Percentiles rank a stretch among this genome's conserved stretches.
Evolutionary conservation across 2,329 filamentous ascomycete genomes (phyloP).

Genomic region (Fusarium sp.): DNA sequence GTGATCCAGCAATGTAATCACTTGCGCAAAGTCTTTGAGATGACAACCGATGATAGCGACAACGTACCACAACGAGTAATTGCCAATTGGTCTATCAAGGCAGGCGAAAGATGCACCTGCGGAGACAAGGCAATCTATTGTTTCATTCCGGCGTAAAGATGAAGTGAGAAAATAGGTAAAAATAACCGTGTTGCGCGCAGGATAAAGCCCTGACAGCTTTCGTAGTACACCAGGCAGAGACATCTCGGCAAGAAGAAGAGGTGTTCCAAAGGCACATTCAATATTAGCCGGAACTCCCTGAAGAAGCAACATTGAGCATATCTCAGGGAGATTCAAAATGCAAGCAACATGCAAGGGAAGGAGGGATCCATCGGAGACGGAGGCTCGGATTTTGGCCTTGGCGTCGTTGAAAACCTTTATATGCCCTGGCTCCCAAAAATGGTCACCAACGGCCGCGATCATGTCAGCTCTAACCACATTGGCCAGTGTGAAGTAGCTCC

Average conservation of each 20-base stretch:
- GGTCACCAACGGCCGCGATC: no score
- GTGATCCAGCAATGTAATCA: neutral
- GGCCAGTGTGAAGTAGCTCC: no score
- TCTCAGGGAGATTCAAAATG: neutral
- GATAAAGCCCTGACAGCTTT: neutral
- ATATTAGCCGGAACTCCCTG: neutral
- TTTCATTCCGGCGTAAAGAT: neutral
- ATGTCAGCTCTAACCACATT: no score
- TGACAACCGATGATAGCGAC: neutral
- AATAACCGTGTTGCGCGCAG: neutral
- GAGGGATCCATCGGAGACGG: neutral
- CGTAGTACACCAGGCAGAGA: neutral
- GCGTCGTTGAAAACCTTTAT: neutral
- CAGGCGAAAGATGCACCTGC: neutral
- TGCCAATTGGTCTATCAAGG: neutral
- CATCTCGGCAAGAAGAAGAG: neutral
- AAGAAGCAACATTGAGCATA: neutral
- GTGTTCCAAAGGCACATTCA: neutral
- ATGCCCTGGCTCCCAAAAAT: no score
- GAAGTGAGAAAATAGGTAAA: neutral
- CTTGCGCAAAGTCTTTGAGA: neutral
- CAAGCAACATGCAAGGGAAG: neutral
- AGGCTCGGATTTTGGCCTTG: neutral
- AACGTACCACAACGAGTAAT: neutral
- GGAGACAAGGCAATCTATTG: neutral